phyloP scores from a whole-genome alignment of 805 yeast species.

The Teunomyces kruisii region DNA sequence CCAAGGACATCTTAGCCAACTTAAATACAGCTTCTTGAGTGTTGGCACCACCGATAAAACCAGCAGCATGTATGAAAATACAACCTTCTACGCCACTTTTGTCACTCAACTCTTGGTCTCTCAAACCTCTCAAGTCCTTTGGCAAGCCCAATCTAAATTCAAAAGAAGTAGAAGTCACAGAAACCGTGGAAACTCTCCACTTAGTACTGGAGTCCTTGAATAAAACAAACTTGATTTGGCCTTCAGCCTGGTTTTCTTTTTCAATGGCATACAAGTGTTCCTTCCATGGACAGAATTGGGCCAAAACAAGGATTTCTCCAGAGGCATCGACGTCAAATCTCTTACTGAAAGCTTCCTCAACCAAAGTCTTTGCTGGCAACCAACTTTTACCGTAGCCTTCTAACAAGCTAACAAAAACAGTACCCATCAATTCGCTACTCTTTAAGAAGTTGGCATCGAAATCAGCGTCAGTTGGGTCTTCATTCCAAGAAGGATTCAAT shows the following conservation, averaged over 20 bases:
- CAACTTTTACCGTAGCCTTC: constrained; percentile 77
- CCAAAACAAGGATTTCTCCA: constrained; percentile 74
- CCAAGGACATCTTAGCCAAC: constrained; percentile 53
- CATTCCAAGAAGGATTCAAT: constrained; percentile 85
- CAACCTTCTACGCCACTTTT: constrained; percentile 83
- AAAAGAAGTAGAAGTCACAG: constrained; percentile 75
- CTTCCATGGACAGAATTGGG: constrained; percentile 91
- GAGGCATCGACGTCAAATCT: constrained; percentile 61
- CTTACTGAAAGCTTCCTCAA: constrained; percentile 62
- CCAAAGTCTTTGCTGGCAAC: constrained; percentile 85
- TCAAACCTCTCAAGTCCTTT: constrained; percentile 90
- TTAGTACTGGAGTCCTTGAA: constrained; percentile 69
- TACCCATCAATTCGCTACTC: constrained; percentile 84
- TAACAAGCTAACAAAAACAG: constrained; percentile 66
- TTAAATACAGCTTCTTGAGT: constrained; percentile 74
- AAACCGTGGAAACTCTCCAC: constrained; percentile 91
- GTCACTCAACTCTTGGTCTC: constrained; percentile 79
- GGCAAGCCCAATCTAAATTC: constrained; percentile 86
- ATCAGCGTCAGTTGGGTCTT: constrained; percentile 60
- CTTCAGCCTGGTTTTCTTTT: constrained; percentile 52
- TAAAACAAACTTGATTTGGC: constrained; percentile 69
- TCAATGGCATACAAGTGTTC: constrained; percentile 83
- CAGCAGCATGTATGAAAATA: constrained; percentile 92
- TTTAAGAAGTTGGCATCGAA: constrained; percentile 64
- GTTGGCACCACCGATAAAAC: constrained; percentile 94